Evolutionary conservation across 352 stramenopile genomes (phyloP), one percentile per base, ranked within the genome.

Genomic region (Pythium aquatile): DNA sequence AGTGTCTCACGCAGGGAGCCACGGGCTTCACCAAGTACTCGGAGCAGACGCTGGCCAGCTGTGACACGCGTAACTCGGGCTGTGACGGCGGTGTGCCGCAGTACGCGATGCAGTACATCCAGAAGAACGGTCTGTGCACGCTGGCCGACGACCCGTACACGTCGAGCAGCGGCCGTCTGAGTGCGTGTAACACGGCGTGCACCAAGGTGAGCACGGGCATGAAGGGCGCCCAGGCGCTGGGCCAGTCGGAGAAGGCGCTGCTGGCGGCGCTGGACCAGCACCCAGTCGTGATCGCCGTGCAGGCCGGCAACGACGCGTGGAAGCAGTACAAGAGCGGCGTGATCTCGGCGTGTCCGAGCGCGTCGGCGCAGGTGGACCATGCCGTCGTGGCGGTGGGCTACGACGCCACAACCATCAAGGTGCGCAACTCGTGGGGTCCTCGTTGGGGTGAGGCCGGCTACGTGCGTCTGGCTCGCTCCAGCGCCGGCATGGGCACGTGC

Each of bases 321-420:
- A 97, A 98, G 79, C 97, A 98, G 55, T 99, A 99, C 88, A 83
- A 76, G 7, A 72, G 76, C 37, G 97, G 97, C 20, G 90, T 99
- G 32, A 66, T 98, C 37, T 77, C 65, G 39, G 66, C 53, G 5
- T 87, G 75, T 33, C 80, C 79, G 52, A 96, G 90, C 52, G 77
- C 85, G 13, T 32, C 20, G 49, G 24, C 28, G 17, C 74, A 91
- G 24, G 82, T 99, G 62, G 96, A 99, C 74, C 97, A 99, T 72
- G 97, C 93, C n/a, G 94, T 99, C 16, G 77, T 99, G 40, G 88
- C 92, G 5, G 93, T 99, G 24, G 96, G 96, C 28, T 99, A 98
- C 77, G 87, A 88, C 53, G 75, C 69, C 56, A 70, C 56, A 0
- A 76, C 67, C 30, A 97, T 93, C 75, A 97, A 97, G 63, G 81